Evolutionary conservation across 148 eudicot species (phyloP).

Genomic region (Polygonum aviculare): DNA sequence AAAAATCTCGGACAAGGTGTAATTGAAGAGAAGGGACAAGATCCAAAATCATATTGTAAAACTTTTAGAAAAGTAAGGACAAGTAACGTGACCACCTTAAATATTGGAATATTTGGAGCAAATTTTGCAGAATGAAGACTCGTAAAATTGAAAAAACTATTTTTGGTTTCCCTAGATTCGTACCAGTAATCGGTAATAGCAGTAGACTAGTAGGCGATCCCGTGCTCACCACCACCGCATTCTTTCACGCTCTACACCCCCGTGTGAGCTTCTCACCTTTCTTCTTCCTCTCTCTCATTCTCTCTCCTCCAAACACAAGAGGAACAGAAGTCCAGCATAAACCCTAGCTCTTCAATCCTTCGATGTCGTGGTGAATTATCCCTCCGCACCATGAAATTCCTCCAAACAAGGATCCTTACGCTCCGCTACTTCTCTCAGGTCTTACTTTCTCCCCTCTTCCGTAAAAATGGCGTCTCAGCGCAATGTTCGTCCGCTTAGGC

Average conservation of each 20-base stretch:
- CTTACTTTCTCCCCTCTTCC: background rate
- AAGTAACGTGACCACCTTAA: too few relatives aligned
- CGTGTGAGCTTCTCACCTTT: background rate
- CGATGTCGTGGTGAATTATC: background rate
- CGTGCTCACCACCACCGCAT: background rate
- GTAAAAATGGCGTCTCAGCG: background rate
- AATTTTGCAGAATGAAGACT: too few relatives aligned
- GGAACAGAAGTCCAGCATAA: background rate
- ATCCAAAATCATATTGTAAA: too few relatives aligned
- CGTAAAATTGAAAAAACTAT: background rate
- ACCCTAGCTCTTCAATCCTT: constrained; percentile 1
- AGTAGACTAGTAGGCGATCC: background rate
- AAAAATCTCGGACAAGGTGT: too few relatives aligned
- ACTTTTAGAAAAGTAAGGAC: too few relatives aligned
- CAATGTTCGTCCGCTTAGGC: background rate
- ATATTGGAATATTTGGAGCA: too few relatives aligned
- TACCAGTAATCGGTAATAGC: background rate
- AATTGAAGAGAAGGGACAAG: too few relatives aligned
- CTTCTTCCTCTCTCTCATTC: background rate
- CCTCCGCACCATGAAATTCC: background rate
- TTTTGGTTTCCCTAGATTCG: background rate
- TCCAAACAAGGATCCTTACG: constrained; percentile 16
- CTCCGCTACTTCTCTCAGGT: constrained; percentile 16
- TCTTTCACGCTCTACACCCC: background rate
- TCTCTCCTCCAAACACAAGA: background rate